phyloP scores from a whole-genome alignment of 164 flowering plant genomes.

The Liriodendron chinense region DNA sequence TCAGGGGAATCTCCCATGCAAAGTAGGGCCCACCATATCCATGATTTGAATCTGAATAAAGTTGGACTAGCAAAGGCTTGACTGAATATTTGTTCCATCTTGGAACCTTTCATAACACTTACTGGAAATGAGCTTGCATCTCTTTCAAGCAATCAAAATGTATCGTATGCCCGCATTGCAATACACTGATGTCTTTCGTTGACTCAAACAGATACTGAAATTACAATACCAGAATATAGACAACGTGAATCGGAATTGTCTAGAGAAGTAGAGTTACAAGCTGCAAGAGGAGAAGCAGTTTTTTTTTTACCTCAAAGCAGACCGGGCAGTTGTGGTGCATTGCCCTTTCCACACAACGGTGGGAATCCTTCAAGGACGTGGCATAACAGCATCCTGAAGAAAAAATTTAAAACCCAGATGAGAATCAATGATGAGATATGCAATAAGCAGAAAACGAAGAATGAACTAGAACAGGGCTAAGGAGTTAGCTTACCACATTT shows the following conservation, averaged over 20 bases:
- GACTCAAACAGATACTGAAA: conserved; percentile 87
- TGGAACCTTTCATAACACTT: conserved; percentile 15
- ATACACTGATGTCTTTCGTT: conserved; percentile 55
- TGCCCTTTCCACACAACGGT: conserved; percentile 76
- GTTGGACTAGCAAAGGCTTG: no score
- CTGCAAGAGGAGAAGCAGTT: no score
- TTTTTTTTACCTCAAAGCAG: conserved; percentile 72
- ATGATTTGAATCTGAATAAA: no score
- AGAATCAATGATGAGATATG: not conserved
- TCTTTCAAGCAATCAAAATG: conserved; percentile 77
- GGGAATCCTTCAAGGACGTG: conserved; percentile 48
- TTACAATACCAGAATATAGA: not conserved
- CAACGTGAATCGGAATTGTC: not conserved
- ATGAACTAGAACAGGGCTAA: not conserved
- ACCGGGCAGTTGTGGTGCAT: conserved; percentile 93
- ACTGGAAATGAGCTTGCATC: conserved; percentile 70
- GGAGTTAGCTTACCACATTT: conserved; percentile 48
- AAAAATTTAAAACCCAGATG: not conserved
- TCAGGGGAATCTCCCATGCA: no score
- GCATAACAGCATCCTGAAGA: conserved; percentile 75
- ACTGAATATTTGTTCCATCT: not conserved
- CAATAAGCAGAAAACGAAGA: not conserved
- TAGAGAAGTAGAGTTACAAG: not conserved
- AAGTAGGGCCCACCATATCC: no score
- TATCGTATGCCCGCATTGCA: conserved; percentile 79